Percentiles rank a stretch among this genome's conserved stretches.
Conservation (phyloP, 2,329 filamentous ascomycete genomes). For the Fusarium mexicanum region DNA sequence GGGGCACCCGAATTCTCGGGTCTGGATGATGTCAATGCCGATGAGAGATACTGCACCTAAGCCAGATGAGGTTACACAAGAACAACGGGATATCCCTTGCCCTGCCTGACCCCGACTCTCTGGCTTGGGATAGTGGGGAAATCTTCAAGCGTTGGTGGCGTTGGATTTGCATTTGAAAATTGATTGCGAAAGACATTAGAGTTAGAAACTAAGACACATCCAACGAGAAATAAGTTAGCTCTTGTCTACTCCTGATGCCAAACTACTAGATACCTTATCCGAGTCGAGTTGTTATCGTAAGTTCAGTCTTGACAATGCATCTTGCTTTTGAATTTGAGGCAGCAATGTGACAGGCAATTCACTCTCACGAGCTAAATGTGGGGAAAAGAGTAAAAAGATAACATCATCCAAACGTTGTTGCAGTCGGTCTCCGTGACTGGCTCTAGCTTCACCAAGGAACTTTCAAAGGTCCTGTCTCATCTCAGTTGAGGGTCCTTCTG, state of each 20-base stretch:
- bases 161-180: not conserved
- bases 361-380: not conserved
- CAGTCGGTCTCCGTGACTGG: not conserved
- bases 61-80: conserved; percentile 9
- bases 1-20: not conserved
- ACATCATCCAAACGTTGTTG: not conserved
- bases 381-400: not conserved
- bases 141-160: not conserved
- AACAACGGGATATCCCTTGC: not conserved
- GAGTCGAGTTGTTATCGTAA: not conserved
- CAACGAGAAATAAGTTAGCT: not conserved
- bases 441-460: not conserved
- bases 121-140: not conserved
- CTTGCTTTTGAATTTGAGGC: not conserved
- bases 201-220: not conserved
- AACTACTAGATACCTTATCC: no score
- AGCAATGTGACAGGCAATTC: not conserved
- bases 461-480: not conserved
- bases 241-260: not conserved
- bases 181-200: not conserved
- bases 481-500: not conserved
- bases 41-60: not conserved
- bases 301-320: not conserved
- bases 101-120: not conserved
- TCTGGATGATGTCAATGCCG: conserved; percentile 9